phyloP scores from a whole-genome alignment of 192 early-diverging fungal species.

The Borealophlyctis nickersoniae region DNA sequence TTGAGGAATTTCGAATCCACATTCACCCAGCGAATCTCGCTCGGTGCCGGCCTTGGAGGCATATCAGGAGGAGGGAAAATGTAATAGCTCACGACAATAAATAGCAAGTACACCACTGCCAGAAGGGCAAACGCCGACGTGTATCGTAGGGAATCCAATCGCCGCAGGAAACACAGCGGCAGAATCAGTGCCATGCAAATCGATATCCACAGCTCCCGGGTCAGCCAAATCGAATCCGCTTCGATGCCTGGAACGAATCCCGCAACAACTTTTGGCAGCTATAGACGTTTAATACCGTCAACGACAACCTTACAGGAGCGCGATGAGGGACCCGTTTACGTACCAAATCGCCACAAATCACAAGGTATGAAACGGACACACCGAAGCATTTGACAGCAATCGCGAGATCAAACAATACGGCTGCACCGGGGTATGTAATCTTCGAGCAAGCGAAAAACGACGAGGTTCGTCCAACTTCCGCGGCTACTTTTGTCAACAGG shows the following conservation, averaged over 20 bases:
- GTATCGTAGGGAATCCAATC: slow-evolving; percentile 85
- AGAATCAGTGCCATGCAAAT: slow-evolving; percentile 65
- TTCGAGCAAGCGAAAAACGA: slow-evolving; percentile 90
- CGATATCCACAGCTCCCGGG: slow-evolving; percentile 77
- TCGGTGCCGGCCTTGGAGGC: slow-evolving; percentile 29
- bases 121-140: slow-evolving; percentile 83
- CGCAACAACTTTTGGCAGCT: slow-evolving; percentile 45
- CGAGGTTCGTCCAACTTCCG: slow-evolving; percentile 72
- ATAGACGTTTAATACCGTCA: slow-evolving; percentile 3
- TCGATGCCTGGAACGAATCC: slow-evolving; percentile 32
- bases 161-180: slow-evolving; percentile 77
- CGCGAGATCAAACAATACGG: slow-evolving; percentile 88
- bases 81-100: slow-evolving; percentile 74
- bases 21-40: slow-evolving; percentile 44
- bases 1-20: slow-evolving; percentile 64
- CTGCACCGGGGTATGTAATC: slow-evolving; percentile 87
- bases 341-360: slow-evolving; percentile 94
- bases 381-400: slow-evolving; percentile 99
- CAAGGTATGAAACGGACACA: slow-evolving; percentile 89
- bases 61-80: slow-evolving; percentile 17
- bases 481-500: slow-evolving; percentile 74
- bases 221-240: slow-evolving; percentile 27
- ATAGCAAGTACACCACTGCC: slow-evolving; percentile 80
- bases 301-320: not conserved
- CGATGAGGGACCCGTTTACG: slow-evolving; percentile 12